Conservation (phyloP, 169 alveolate species). For the Plasmodium vinckei region DNA sequence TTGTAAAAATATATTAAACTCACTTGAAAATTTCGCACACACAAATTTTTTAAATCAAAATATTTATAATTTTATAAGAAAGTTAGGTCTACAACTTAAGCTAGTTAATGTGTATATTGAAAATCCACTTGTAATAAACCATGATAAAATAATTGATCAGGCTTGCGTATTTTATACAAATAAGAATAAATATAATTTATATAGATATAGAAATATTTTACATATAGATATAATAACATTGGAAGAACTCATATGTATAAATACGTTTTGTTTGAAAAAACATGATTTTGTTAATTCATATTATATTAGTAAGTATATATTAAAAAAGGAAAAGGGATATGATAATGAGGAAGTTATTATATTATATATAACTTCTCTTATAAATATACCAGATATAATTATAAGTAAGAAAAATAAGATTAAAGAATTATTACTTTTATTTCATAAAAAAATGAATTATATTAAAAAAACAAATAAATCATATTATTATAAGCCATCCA, state of each 20-base stretch:
- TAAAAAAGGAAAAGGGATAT: constrained; percentile 11
- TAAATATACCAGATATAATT: constrained; percentile 13
- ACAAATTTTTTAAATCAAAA: constrained; percentile 1
- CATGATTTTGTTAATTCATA: constrained; percentile 29
- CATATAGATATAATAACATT: constrained; percentile 8
- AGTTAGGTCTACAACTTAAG: not conserved
- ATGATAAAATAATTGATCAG: not conserved
- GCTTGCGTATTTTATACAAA: not conserved
- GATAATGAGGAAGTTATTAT: constrained; percentile 23
- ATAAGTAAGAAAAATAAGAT: constrained; percentile 9
- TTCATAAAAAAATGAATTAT: not conserved
- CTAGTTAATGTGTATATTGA: constrained; percentile 8
- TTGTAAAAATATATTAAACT: constrained; percentile 7
- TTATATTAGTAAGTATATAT: constrained; percentile 26
- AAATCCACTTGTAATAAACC: not conserved
- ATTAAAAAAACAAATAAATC: not conserved
- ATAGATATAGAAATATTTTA: too few species aligned
- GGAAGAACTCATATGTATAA: constrained; percentile 25
- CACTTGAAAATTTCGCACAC: not conserved
- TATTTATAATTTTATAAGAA: constrained; percentile 9
- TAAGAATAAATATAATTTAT: not conserved
- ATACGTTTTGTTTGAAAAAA: constrained; percentile 6
- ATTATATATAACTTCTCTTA: constrained; percentile 15
- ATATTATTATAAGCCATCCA: constrained; percentile 10
- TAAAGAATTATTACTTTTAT: constrained; percentile 21